Conservation (phyloP, 805 yeast species). For the Ogataea allantospora region DNA sequence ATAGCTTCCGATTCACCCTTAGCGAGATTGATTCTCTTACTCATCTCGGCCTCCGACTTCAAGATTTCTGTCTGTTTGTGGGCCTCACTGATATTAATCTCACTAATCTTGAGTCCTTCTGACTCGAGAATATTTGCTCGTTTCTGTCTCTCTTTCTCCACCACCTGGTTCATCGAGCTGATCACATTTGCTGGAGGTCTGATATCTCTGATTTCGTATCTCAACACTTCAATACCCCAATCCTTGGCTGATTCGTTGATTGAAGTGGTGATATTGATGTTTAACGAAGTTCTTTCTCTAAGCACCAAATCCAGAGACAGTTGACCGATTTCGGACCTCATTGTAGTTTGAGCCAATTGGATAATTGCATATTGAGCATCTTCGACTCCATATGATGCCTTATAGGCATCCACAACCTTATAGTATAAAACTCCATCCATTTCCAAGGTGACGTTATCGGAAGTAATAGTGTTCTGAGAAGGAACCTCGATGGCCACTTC, state of each 20-base stretch:
- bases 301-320: slow-evolving; percentile 75
- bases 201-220: slow-evolving; percentile 85
- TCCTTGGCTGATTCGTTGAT: slow-evolving; percentile 81
- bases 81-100: slow-evolving; percentile 83
- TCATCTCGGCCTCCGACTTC: slow-evolving; percentile 70
- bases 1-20: slow-evolving; percentile 73
- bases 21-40: slow-evolving; percentile 65
- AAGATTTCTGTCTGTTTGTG: slow-evolving; percentile 66
- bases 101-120: slow-evolving; percentile 78
- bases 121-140: slow-evolving; percentile 85
- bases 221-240: slow-evolving; percentile 82
- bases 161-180: slow-evolving; percentile 91
- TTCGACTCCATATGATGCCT: slow-evolving; percentile 85
- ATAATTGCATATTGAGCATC: slow-evolving; percentile 83
- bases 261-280: slow-evolving; percentile 69
- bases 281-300: slow-evolving; percentile 71
- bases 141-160: slow-evolving; percentile 81
- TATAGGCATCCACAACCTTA: slow-evolving; percentile 75
- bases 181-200: slow-evolving; percentile 84
- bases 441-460: slow-evolving; percentile 81
- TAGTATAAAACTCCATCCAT: slow-evolving; percentile 82
- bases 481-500: slow-evolving; percentile 87
- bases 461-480: slow-evolving; percentile 78
- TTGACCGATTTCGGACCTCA: slow-evolving; percentile 88
- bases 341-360: slow-evolving; percentile 86